Percentiles rank a stretch among this genome's conserved stretches.
These are phyloP conservation scores for Rhinocladiella similis DNA, from an alignment of 2,329 filamentous ascomycete genomes.

Conservation along the genomic window DNA sequence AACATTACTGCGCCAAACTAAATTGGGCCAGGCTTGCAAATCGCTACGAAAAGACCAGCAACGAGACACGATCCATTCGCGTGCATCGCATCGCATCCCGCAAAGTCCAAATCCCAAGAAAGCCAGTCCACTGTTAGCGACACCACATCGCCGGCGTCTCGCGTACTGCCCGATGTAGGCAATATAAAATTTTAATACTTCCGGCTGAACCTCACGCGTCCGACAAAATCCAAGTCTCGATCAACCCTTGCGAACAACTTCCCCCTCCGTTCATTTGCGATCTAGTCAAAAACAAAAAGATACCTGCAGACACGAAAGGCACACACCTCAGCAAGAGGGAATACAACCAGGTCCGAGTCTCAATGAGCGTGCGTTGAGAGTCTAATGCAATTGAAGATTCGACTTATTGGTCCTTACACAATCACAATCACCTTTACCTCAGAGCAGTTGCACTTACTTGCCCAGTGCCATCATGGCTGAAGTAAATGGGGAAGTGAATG, in stretches of 20 bases:
- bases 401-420: neutral
- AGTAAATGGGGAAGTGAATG: slow-evolving; percentile 23
- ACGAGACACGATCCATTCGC: neutral
- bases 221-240: neutral
- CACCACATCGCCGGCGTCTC: no score
- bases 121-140: no score
- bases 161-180: no score
- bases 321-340: neutral
- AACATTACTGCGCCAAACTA: neutral
- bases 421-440: neutral
- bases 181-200: no score
- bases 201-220: slow-evolving; percentile 4
- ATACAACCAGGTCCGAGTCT: neutral
- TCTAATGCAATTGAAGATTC: neutral
- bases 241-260: neutral
- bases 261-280: neutral
- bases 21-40: neutral
- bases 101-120: slow-evolving; percentile 5
- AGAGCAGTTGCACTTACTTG: neutral
- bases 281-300: neutral
- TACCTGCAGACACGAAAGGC: neutral
- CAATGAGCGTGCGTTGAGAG: neutral
- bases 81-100: neutral
- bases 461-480: slow-evolving; percentile 15
- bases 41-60: neutral